Evolutionary conservation across 1,139 yeast genomes (phyloP).

Genomic region (Pichia sp.): DNA sequence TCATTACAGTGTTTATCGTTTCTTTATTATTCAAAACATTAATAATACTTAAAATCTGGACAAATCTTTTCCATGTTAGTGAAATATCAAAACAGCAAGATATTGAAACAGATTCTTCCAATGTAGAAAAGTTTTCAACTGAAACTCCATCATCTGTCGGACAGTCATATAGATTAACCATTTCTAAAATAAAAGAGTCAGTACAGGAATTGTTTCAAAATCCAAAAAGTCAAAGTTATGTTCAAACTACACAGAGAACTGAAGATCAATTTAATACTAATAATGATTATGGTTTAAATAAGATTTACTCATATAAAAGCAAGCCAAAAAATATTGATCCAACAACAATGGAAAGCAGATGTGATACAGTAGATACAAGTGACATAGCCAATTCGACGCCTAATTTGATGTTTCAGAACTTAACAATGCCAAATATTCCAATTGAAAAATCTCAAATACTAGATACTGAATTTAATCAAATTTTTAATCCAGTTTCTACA

Average conservation of each 20-base stretch:
- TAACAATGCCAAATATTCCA: conserved; percentile 1
- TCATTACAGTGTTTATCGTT: conserved; percentile 7
- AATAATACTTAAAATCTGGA: not conserved
- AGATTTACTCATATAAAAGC: not conserved
- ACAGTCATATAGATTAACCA: not conserved
- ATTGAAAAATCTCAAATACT: not conserved
- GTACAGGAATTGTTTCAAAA: not conserved
- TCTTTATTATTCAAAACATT: conserved; percentile 7
- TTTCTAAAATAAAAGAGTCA: not conserved
- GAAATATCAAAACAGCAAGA: not conserved
- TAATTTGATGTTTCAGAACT: conserved; percentile 1
- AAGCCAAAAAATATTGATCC: not conserved
- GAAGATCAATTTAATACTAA: not conserved
- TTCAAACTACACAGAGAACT: not conserved
- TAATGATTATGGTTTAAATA: not conserved
- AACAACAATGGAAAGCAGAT: not conserved
- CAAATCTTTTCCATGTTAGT: not conserved
- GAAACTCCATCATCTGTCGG: not conserved
- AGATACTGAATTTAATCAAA: not conserved
- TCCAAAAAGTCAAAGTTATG: not conserved
- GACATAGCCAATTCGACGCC: conserved; percentile 5
- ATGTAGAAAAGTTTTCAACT: not conserved
- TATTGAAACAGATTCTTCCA: not conserved
- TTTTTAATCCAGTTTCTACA: too few species aligned
- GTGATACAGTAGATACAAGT: conserved; percentile 1